Evolutionary conservation across 805 yeast species (phyloP), one percentile per base, ranked within the genome.

Genomic region (Komagataella populi): DNA sequence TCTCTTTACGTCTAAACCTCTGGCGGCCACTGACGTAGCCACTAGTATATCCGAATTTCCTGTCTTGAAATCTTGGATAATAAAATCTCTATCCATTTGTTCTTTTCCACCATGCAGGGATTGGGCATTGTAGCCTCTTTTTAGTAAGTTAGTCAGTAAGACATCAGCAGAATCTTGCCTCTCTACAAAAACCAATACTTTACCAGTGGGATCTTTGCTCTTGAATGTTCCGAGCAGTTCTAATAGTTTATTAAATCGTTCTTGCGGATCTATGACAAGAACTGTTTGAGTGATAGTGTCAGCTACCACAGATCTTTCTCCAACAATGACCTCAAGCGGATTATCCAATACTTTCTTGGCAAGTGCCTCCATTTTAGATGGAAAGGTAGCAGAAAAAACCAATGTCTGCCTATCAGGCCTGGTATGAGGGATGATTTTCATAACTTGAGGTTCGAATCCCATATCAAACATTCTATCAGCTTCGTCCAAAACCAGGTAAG

Each of bases 361-460:
- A 55, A 90, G 71, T 2, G 69, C 66, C 60, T 87, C 95, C 75
- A 93, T 77, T 54, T 83, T 83, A 5, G 76, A 69, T 0, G 97
- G 96, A 58, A 93, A 89, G 0, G 99, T 93, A 0, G 99, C 99
- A 8, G 96, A 88, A 62, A 91, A 93, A 23, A 93, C 67, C 3
- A 90, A 91, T 16, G 93, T 85, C 60, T 91, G 98, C 49, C 84
- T 72, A 61, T 90, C 96, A 0, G 93, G 93, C 49, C 97, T 72
- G 2, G 87, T 73, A 44, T 84, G 84, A 14, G 77, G 72, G 61
- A 89, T 72, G 20, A 93, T 83, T 59, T 87, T 87, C 57, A 77
- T 80, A 3, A 93, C 88, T 62, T 93, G 99, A 0, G 99, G 98
- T 59, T 88, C 98, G 67, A 93, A 93, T 1, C 99, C 99, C 76